Base-by-base conservation (phyloP, 148 eudicot species). In the Diospyros lotus region DNA sequence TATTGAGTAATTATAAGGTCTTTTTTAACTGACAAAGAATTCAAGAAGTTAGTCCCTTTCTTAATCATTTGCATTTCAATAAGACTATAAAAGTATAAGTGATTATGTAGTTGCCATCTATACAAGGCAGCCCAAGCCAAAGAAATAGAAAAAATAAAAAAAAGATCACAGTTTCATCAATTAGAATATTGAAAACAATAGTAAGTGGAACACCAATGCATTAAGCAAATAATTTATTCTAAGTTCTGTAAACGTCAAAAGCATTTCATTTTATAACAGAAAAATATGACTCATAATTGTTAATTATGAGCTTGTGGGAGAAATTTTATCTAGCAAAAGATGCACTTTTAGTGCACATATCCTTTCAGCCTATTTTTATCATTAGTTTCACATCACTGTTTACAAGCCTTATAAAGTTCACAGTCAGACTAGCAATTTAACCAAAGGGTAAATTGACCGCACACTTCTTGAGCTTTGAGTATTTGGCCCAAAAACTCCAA, bases 191-290 rank as follows among this genome's bases (percentile, higher is more conserved):
- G 15, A 39, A 56, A 52, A 52, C 17, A 52, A 10, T 28, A 52
- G 4, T 52, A 69, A 68, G 38, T 54, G 54, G 13, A 41, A 52
- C 51, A 39, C 72, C 59, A 69, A 53, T 45, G 38, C 4, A 0
- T 51, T 17, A 52, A 62, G 45, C 59, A 15, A 13, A 28, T 51
- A n/a, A 52, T 52, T 42, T 52, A 40, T 11, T 52, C 53, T 42
- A 12, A 28, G 15, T 54, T 52, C 72, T 69, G 17, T 69, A 69
- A 69, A 69, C 51, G 59, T 13, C 38, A 45, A 40, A 39, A 58
- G 62, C 39, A 56, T n/a, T 58, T 3, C 11, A n/a, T 9, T n/a
- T 58, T 38, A 58, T n/a, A 58, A n/a, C 9, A 58, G 39, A 58
- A n/a, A 28, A 17, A 58, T n/a, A 38, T 5, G 39, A 64, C 28